A percentile compares a stretch with the other conserved stretches of the same genome.
These are phyloP conservation scores for Xylaria sp. DNA, from an alignment of 2,329 filamentous ascomycete genomes.

Conservation along the genomic window DNA sequence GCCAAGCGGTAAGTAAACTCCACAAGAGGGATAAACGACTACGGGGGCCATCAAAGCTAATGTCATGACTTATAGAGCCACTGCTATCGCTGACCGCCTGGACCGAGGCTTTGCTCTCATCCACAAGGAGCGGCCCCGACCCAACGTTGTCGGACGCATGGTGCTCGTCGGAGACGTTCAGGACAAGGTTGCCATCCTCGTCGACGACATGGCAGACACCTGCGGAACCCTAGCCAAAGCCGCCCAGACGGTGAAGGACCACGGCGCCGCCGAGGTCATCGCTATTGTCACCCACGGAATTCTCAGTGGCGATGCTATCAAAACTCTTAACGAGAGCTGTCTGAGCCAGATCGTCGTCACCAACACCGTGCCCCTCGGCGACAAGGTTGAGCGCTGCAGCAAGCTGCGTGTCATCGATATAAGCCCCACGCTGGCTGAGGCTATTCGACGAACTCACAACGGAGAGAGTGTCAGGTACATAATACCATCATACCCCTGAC, in stretches of 20 bases:
- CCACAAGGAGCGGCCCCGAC: conserved; percentile 90
- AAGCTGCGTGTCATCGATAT: conserved; percentile 82
- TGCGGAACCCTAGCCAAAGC: conserved; percentile 86
- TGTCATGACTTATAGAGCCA: conserved; percentile 66
- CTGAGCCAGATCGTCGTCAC: conserved; percentile 78
- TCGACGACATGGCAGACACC: conserved; percentile 98
- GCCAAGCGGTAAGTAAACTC: conserved; percentile 75
- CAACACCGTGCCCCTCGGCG: conserved; percentile 80
- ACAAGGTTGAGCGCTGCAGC: conserved; percentile 76
- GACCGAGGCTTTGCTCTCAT: conserved; percentile 93
- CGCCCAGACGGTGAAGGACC: conserved; percentile 85
- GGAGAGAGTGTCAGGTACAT: conserved; percentile 67
- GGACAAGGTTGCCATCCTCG: conserved; percentile 92
- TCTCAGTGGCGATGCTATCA: conserved; percentile 73
- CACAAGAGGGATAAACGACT: neutral
- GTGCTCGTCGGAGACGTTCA: conserved; percentile 94
- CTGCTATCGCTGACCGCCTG: conserved; percentile 90
- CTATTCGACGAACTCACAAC: conserved; percentile 67
- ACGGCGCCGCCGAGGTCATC: conserved; percentile 87
- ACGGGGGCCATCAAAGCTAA: conserved; percentile 24
- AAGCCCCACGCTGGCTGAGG: conserved; percentile 73
- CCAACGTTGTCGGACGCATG: conserved; percentile 91
- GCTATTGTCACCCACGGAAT: conserved; percentile 97
- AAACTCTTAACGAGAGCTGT: conserved; percentile 75
- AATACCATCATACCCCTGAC: neutral